Conservation (phyloP, 352 stramenopile genomes). For the Pythium inflatum region DNA sequence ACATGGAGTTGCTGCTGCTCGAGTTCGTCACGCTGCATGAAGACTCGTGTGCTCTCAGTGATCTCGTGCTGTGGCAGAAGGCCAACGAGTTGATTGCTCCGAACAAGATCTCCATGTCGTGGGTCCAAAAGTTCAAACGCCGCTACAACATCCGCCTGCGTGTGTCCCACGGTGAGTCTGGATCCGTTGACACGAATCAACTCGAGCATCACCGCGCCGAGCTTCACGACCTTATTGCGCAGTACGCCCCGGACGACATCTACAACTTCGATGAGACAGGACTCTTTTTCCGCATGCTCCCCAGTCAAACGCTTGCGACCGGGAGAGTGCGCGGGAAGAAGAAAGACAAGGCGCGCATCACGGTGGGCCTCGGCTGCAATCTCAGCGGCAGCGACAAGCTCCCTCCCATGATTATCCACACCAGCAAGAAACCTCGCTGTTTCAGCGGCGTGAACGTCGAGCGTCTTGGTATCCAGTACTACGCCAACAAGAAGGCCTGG, state of each 20-base stretch:
- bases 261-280: constrained; percentile 18
- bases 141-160: constrained; percentile 10
- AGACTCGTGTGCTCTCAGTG: constrained; percentile 2
- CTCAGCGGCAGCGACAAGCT: background rate
- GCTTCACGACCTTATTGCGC: background rate
- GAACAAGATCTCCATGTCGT: constrained; percentile 7
- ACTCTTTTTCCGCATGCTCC: constrained; percentile 12
- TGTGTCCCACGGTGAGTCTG: background rate
- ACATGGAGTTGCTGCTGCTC: constrained; percentile 15
- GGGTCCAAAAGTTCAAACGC: constrained; percentile 23
- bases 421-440: constrained; percentile 11
- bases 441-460: constrained; percentile 2
- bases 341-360: constrained; percentile 18
- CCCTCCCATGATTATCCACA: background rate
- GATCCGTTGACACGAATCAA: background rate
- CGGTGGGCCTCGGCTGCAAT: constrained; percentile 14
- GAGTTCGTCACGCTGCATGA: constrained; percentile 13
- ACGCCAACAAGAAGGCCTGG: constrained; percentile 16
- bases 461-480: background rate
- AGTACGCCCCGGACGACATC: constrained; percentile 3
- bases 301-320: constrained; percentile 12
- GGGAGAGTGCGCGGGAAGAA: constrained; percentile 9
- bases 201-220: background rate
- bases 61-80: constrained; percentile 15
- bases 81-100: constrained; percentile 14